A percentile compares a stretch with the other conserved stretches of the same genome.
Evolutionary conservation across 164 flowering plant species (phyloP).

Genomic region (Nelumbo lutea): DNA sequence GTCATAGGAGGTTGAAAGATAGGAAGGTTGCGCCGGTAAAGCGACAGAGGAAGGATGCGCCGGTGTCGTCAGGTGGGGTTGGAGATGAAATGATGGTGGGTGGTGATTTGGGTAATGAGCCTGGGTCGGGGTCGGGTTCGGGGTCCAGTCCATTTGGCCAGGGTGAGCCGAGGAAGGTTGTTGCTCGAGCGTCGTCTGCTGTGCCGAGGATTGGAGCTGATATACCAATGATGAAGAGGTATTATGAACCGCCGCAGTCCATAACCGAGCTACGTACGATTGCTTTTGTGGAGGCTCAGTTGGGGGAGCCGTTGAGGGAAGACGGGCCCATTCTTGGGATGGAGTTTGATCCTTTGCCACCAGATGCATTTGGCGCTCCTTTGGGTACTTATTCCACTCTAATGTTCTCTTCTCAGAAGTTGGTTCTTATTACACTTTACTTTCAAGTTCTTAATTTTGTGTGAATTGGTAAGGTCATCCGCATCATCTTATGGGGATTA

Average conservation of each 20-base stretch:
- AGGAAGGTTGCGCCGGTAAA: constrained; percentile 46
- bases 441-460: neutral
- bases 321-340: constrained; percentile 92
- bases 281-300: constrained; percentile 78
- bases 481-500: neutral
- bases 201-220: constrained; percentile 43
- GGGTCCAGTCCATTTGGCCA: constrained; percentile 45
- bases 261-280: constrained; percentile 59
- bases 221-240: constrained; percentile 41
- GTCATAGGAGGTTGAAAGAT: constrained; percentile 87
- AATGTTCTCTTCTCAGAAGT: neutral
- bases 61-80: constrained; percentile 8
- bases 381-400: constrained; percentile 39
- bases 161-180: constrained; percentile 29
- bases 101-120: constrained; percentile 29
- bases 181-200: constrained; percentile 30
- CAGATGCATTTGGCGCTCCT: constrained; percentile 86
- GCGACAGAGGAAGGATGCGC: constrained; percentile 34
- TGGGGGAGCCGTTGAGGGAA: constrained; percentile 74
- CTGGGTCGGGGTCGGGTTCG: constrained; percentile 40
- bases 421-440: neutral
- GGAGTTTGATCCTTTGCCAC: constrained; percentile 92
- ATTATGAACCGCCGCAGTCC: constrained; percentile 51
- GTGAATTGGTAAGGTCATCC: neutral
- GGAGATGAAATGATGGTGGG: constrained; percentile 19